Percentiles rank a stretch among this genome's conserved stretches.
Evolutionary conservation across 1,284 basidiomycete genomes (phyloP).

Genomic region (Peniophora sp.): DNA sequence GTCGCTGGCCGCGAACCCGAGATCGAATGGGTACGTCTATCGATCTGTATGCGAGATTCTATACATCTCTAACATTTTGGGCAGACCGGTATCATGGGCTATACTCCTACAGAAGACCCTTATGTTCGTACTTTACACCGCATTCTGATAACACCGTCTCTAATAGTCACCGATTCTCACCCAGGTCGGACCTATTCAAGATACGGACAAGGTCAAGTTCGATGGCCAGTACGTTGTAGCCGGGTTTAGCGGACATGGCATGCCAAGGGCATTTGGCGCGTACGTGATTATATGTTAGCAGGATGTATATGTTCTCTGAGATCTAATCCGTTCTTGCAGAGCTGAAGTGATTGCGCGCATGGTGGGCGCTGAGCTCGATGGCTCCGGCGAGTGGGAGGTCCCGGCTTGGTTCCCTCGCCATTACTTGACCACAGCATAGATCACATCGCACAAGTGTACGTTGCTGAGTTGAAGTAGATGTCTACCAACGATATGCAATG

Average conservation of each 20-base stretch:
- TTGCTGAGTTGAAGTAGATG: too few species aligned
- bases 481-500: too few species aligned
- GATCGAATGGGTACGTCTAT: constrained; percentile 63
- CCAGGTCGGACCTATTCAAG: constrained; percentile 61
- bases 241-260: constrained; percentile 75
- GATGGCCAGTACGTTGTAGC: constrained; percentile 67
- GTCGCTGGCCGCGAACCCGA: constrained; percentile 40
- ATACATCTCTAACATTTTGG: neutral
- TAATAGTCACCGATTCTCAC: neutral
- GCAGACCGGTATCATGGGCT: constrained; percentile 81
- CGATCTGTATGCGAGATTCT: constrained; percentile 3
- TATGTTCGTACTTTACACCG: constrained; percentile 42
- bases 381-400: neutral
- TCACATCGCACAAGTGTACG: too few species aligned
- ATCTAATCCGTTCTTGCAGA: neutral
- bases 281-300: constrained; percentile 22
- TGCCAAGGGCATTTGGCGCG: constrained; percentile 73
- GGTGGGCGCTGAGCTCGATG: neutral
- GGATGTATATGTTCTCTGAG: neutral
- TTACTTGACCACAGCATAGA: neutral
- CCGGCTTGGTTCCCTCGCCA: neutral
- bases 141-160: neutral
- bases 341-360: neutral
- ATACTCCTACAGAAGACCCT: constrained; percentile 55
- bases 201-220: constrained; percentile 17